Evolutionary conservation across 176 grass and related monocot species (phyloP), one percentile per base, ranked within the genome.

Genomic region (Oryza officinalis): DNA sequence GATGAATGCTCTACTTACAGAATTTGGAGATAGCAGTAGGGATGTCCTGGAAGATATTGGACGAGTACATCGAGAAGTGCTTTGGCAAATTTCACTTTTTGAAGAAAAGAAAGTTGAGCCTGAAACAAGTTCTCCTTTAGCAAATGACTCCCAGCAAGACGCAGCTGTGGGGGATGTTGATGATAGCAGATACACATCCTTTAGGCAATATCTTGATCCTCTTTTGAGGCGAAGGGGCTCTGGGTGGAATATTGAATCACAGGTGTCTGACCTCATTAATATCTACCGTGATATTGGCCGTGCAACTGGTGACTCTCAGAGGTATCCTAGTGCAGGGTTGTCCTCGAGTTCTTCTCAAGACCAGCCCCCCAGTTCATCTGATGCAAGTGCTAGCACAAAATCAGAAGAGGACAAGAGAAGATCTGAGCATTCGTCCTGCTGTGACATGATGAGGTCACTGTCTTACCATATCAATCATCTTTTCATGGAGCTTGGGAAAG

Each of bases 171-270:
- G 69, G 22, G 86, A 99, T 30, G 86, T 41, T 85, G 96, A 90
- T 74, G 93, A 95, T 71, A 88, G 75, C 73, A 88, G 93, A 88
- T 88, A 95, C 54, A 93, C 91, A 88, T 90, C 91, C 72, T 94
- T 99, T 63, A 92, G 93, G 83, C 93, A 99, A 79, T 94, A 96
- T 89, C 91, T 99, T 87, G 96, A 99, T 87, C 93, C 93, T 70
- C 89, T 99, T 85, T 72, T 96, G 63, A 99, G 96, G 89, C 79
- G 93, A 72, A 90, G 96, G 81, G 88, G 79, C 44, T 86, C 93
- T 79, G 85, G 89, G n/a, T 94, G 91, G 93, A 93, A 86, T 66
- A 88, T 99, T 79, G 96, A 99, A 72, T 94, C 96, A 81, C 96
- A 94, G 82, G 88, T 99, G 47, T 96, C 93, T 76, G 93, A 96